Percentiles rank a stretch among this genome's conserved stretches.
phyloP scores from a whole-genome alignment of 768 basidiomycete species.

The Mycena rebaudengoi region DNA sequence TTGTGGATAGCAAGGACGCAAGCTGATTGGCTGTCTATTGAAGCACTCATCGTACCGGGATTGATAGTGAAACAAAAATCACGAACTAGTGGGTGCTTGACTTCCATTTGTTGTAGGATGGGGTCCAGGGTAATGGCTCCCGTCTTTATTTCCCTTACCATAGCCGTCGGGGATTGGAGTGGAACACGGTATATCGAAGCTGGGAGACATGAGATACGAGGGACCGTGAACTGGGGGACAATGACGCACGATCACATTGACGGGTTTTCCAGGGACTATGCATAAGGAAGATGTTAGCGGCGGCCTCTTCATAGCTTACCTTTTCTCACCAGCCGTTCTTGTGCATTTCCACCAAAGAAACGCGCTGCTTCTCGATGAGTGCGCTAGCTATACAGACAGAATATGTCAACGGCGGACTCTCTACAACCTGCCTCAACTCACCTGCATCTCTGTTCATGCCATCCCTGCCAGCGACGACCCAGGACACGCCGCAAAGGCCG shows the following conservation, averaged over 20 bases:
- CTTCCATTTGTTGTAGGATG: conserved; percentile 58
- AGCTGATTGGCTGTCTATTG: conserved; percentile 67
- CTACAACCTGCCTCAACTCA: conserved; percentile 53
- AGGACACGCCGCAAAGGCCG: conserved; percentile 73
- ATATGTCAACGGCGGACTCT: conserved; percentile 21
- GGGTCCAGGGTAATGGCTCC: conserved; percentile 63
- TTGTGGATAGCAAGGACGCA: conserved; percentile 56
- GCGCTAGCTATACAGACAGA: conserved; percentile 67
- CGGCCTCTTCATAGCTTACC: too few relatives aligned
- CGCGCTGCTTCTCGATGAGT: conserved; percentile 77
- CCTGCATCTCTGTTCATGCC: conserved; percentile 83
- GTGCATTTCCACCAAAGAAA: conserved; percentile 72
- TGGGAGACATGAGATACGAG: conserved; percentile 23
- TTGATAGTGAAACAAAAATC: background rate
- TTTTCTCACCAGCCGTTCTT: conserved; percentile 87
- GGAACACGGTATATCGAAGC: conserved; percentile 82
- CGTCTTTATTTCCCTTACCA: conserved; percentile 66
- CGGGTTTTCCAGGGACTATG: conserved; percentile 83
- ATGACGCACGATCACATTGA: conserved; percentile 77
- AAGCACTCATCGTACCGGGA: background rate
- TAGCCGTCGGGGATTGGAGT: conserved; percentile 69
- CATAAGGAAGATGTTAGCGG: too few relatives aligned
- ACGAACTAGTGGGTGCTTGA: conserved; percentile 80
- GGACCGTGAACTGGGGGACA: background rate
- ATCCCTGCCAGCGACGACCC: conserved; percentile 75